Base-by-base conservation (phyloP, 768 basidiomycete genomes). In the Lactarius evosmus region DNA sequence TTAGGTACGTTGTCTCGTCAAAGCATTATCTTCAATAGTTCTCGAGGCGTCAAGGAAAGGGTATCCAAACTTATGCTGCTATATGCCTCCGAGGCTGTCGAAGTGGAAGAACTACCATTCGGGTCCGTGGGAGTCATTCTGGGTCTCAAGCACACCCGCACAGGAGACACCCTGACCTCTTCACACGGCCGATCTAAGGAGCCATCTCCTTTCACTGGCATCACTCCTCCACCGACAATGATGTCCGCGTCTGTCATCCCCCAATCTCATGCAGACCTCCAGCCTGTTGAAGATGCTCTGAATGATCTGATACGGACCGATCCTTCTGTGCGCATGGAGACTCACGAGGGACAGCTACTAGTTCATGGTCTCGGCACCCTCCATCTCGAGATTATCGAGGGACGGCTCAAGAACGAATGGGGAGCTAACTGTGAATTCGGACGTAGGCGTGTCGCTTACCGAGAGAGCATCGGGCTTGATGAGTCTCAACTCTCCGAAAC, bases 331-430 rank as follows among this genome's bases (percentile, higher is more conserved):
- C 86, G 93, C 22, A 78, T 86, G 33, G 93, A 93, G 59, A 76
- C 78, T 3, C 86, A 90, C 60, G 93, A 95, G 67, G 93, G 91
- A 1, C 93, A 95, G 69, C 78, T 92, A 36, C 80, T 95, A 33
- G 80, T 92, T 1, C 90, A 94, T 68, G 92, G 92, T 2, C 83
- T 95, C 46, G 93, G 93, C 16, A 84, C 89, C 33, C 80, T 95
- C 14, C 93, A 95, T 71, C 82, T 95, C n/a, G 93, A 95, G 74
- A 93, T 95, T 60, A 80, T 93, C 11, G 90, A 91, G 74, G 83
- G 85, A n/a, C 82, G 93, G 49, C 77, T 95, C 30, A 80, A 78
- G 58, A 85, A 91, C 61, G 93, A 94, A 74, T 95, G 89, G 88
- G 81, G 83, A 34, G 89, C 78, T 34, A 79, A 82, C 51, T 93